Evolutionary conservation across 1,284 basidiomycete species (phyloP), one percentile per base, ranked within the genome.

Genomic region (Grifola frondosa): DNA sequence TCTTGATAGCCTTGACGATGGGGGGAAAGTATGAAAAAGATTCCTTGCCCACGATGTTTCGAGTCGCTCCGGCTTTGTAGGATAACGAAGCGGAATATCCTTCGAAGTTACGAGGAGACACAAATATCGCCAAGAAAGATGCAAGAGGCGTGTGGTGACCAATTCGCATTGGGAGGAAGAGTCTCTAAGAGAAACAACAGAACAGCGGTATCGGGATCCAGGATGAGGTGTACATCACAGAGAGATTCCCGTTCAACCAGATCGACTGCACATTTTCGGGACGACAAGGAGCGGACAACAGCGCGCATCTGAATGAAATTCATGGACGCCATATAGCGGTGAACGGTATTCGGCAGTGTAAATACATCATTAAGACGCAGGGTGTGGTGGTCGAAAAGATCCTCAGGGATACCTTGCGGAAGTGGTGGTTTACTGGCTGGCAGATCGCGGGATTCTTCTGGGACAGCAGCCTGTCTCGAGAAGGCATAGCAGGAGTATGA

Each of bases 291-390:
- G 6, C 70, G 72, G 24, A 83, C 70, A 2, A 89, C 65, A 10
- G 66, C 68, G 38, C 77, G 78, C 53, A 81, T 81, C 59, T 88
- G 84, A 4, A 88, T 66, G n/a, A 87, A 48, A 20, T 77, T 67
- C 42, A 88, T 58, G 13, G 84, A 88, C 13, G 77, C 77, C 60
- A 90, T 68, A 55, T 88, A 89, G 20, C 69, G 73, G 59, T 88
- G 84, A n/a, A 58, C 40, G n/a, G 54, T 61, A 8, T 46, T 39
- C 9, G 75, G 68, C 26, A 45, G 53, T n/a, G 47, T 42, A 60
- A 62, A 62, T 13, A 51, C 37, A 4, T 60, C 54, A 6, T 76
- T 73, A 29, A 80, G 63, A 13, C 56, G 54, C 16, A 83, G 59
- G 3, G 80, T 85, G 42, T 69, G 68, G 25, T 56, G 49, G 54